A percentile compares a stretch with the other conserved stretches of the same genome.
Conservation (phyloP, 2,329 filamentous ascomycete species). For the Scedosporium dehoogii region DNA sequence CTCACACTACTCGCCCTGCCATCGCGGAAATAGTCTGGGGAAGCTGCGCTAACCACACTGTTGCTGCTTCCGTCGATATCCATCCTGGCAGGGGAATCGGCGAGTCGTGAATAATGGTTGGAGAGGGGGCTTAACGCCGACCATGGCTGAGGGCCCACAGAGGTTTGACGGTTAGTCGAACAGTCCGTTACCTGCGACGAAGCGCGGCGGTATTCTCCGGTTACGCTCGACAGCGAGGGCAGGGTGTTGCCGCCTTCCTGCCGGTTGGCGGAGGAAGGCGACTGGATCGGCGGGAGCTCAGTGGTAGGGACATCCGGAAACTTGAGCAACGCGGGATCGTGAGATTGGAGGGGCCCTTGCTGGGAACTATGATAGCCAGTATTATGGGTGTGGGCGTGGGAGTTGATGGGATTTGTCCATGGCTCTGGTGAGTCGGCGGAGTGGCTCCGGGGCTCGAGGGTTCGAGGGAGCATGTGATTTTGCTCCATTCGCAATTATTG, state of each 20-base stretch:
- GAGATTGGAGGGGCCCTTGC: conserved; percentile 14
- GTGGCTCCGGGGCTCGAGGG: conserved; percentile 12
- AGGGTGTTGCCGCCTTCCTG: conserved; percentile 20
- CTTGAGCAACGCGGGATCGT: conserved; percentile 20
- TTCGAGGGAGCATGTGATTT: conserved; percentile 35
- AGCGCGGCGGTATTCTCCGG: conserved; percentile 15
- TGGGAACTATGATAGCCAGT: conserved; percentile 5
- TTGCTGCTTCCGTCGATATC: conserved; percentile 35
- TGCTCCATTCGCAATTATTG: conserved; percentile 23
- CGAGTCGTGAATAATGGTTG: conserved; percentile 32
- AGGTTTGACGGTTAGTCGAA: conserved; percentile 2
- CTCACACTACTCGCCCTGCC: conserved; percentile 41
- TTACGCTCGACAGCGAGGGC: conserved; percentile 32
- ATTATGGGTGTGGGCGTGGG: conserved; percentile 4
- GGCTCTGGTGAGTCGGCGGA: conserved; percentile 1
- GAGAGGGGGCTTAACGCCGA: conserved; percentile 39
- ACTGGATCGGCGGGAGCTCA: conserved; percentile 34
- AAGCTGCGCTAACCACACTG: conserved; percentile 30
- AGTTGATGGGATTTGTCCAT: conserved; percentile 4
- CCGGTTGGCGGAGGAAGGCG: conserved; percentile 14
- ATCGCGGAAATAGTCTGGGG: conserved; percentile 34
- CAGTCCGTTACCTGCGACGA: conserved; percentile 10
- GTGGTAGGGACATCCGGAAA: conserved; percentile 24
- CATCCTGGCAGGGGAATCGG: conserved; percentile 36
- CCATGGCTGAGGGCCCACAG: conserved; percentile 24